Base-by-base conservation (phyloP, 1,284 basidiomycete genomes). In the Tilletia walkeri region DNA sequence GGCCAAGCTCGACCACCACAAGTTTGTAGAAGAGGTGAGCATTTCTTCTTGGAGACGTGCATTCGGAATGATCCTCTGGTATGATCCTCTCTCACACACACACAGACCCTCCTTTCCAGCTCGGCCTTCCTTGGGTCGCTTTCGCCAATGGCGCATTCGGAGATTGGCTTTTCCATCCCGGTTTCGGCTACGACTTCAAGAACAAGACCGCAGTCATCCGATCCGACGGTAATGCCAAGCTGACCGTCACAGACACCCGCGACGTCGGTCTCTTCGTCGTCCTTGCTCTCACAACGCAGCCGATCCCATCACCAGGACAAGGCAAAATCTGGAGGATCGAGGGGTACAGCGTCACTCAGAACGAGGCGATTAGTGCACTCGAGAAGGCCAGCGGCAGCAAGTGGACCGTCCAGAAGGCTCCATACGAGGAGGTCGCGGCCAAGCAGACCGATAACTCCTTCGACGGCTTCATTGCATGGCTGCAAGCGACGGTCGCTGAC, bases 301-400 rank as follows among this genome's bases (percentile, higher is more conserved):
- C 59, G 18, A 34, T 63, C 59, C 59, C 59, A 7, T 0, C 12
- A 14, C 59, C 59, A 4, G 59, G 59, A 34, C 36, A 24, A 1
- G 59, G 59, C 34, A 63, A 63, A 41, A 36, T 63, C 34, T 63
- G 39, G 36, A 34, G 59, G 36, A 36, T 63, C 59, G 59, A 63
- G 36, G 59, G 34, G 9, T 63, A 63, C 59, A 38, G 7, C 7
- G 39, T 36, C 0, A 38, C 59, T 6, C 59, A 24, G 36, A 38
- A 41, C 59, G 38, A 63, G 59, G 36, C 36, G 30, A 36, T 38
- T 4, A 38, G 36, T 16, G 59, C 30, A 16, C 34, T 63, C 34
- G 59, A 63, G 59, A 63, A 63, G 59, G 34, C 4, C 10, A 39
- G 16, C 34, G 59, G 59, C 9, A 38, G 3, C 30, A 63, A 63